Percentiles rank a stretch among this genome's conserved stretches.
phyloP scores from a whole-genome alignment of 2,329 filamentous ascomycete genomes.

The Colletotrichum magnum region DNA sequence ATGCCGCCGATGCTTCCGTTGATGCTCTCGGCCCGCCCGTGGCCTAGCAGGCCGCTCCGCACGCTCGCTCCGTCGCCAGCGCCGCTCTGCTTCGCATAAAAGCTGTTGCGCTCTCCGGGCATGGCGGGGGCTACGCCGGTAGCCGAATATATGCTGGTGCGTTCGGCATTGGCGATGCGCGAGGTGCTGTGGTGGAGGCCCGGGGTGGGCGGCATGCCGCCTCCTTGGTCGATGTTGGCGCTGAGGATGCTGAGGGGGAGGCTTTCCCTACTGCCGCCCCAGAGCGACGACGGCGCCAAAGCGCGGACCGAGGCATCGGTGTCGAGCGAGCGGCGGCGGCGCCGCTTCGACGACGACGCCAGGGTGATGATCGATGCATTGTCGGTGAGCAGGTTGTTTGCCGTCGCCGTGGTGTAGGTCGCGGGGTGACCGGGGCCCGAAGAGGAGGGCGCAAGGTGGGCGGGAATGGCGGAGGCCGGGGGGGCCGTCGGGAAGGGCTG shows the following conservation, averaged over 20 bases:
- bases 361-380: constrained; percentile 89
- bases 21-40: constrained; percentile 86
- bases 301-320: constrained; percentile 89
- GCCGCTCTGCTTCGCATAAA: constrained; percentile 76
- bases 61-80: constrained; percentile 81
- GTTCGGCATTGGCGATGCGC: constrained; percentile 62
- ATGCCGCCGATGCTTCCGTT: constrained; percentile 79
- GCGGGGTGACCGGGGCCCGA: constrained; percentile 68
- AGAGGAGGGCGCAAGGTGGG: constrained; percentile 72
- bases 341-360: constrained; percentile 84
- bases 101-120: constrained; percentile 83
- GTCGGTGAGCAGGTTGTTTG: constrained; percentile 86
- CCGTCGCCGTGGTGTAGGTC: constrained; percentile 83
- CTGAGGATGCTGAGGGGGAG: constrained; percentile 85
- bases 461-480: constrained; percentile 80
- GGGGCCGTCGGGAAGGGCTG: constrained; percentile 75
- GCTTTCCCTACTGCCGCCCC: constrained; percentile 85
- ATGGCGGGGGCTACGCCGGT: constrained; percentile 77
- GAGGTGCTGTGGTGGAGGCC: constrained; percentile 67
- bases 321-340: constrained; percentile 83
- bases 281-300: constrained; percentile 85
- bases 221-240: constrained; percentile 71
- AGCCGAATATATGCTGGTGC: constrained; percentile 86
- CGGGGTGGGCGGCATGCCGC: constrained; percentile 59
- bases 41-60: constrained; percentile 82